A percentile compares a stretch with the other conserved stretches of the same genome.
Evolutionary conservation across 2,329 filamentous ascomycete genomes (phyloP).

Genomic region (Penicillium rolfsii): DNA sequence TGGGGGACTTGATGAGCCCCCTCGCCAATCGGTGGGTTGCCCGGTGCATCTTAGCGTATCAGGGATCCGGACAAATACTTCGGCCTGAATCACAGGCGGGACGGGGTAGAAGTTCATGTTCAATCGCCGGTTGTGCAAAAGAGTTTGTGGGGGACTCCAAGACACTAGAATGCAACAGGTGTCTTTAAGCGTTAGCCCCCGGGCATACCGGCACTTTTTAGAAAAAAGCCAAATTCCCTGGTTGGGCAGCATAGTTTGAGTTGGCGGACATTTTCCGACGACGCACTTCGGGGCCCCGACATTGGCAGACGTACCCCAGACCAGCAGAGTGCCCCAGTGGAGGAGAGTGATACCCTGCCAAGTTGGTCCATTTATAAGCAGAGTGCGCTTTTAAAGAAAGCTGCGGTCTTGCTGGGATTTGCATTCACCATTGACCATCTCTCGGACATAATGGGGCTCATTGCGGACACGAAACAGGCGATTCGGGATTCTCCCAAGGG

Average conservation of each 20-base stretch:
- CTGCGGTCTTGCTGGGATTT: neutral
- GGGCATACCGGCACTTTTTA: neutral
- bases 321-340: neutral
- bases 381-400: neutral
- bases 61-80: slow-evolving; percentile 43
- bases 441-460: slow-evolving; percentile 23
- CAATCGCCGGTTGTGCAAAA: too few species aligned
- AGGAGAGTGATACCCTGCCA: neutral
- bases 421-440: neutral
- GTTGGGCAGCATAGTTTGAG: neutral
- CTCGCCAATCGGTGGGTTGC: slow-evolving; percentile 42
- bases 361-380: neutral
- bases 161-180: neutral
- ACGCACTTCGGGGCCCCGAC: neutral
- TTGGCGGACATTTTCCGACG: slow-evolving; percentile 12
- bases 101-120: slow-evolving; percentile 25
- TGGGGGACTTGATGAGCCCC: slow-evolving; percentile 40
- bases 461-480: slow-evolving; percentile 24
- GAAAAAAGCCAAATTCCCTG: neutral
- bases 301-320: neutral
- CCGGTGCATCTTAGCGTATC: slow-evolving; percentile 39
- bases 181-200: neutral
- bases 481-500: slow-evolving; percentile 24
- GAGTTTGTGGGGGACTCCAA: neutral
- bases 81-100: slow-evolving; percentile 35